Evolutionary conservation across 1,284 basidiomycete genomes (phyloP).

Genomic region (Sutorius eximius): DNA sequence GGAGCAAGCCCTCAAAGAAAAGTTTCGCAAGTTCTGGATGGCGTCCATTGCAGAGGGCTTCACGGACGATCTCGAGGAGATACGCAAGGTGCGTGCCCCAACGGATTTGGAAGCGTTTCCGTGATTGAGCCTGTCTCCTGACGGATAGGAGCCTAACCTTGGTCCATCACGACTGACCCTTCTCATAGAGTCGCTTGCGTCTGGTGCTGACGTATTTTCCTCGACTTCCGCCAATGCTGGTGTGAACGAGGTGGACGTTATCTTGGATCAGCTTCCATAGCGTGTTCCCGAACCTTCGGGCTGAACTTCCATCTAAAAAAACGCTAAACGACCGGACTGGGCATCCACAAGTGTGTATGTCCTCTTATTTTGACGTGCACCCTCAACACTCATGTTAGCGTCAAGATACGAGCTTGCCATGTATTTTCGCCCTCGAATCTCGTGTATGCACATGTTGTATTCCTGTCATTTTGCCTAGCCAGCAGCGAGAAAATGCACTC

Average conservation of each 20-base stretch:
- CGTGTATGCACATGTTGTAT: background rate
- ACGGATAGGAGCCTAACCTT: slow-evolving; percentile 65
- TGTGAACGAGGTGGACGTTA: slow-evolving; percentile 55
- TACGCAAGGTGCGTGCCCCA: slow-evolving; percentile 55
- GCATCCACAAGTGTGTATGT: slow-evolving; percentile 5
- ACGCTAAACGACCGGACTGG: no score
- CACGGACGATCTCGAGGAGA: slow-evolving; percentile 71
- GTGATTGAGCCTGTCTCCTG: background rate
- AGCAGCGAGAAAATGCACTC: background rate
- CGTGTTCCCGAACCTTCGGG: background rate
- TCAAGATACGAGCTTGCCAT: background rate
- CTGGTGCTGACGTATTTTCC: slow-evolving; percentile 70
- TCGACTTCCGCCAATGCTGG: slow-evolving; percentile 35
- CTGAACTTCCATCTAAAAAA: background rate
- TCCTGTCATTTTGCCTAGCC: background rate
- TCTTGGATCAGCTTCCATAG: slow-evolving; percentile 35
- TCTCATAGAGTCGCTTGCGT: slow-evolving; percentile 75
- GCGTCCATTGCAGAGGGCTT: slow-evolving; percentile 74
- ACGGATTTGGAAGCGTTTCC: background rate
- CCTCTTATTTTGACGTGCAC: background rate
- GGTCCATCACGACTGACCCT: slow-evolving; percentile 62
- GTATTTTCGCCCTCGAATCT: background rate
- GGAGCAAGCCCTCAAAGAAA: slow-evolving; percentile 57
- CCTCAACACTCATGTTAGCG: background rate
- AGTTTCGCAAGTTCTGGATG: slow-evolving; percentile 82